Evolutionary conservation across 768 basidiomycete species (phyloP).

Genomic region (Hypholoma fasciculare): DNA sequence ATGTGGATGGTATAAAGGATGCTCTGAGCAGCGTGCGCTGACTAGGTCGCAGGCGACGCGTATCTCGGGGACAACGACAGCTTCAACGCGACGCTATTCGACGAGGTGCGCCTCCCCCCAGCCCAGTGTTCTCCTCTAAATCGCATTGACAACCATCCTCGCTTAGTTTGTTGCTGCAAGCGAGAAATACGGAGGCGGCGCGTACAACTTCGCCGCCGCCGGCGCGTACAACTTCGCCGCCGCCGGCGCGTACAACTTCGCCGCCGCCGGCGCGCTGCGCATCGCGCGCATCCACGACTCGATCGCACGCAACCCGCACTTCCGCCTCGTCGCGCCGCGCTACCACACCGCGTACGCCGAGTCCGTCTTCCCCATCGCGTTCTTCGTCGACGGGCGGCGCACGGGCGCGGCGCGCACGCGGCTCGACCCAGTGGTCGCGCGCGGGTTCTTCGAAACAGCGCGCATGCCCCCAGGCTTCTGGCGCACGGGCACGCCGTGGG

Average conservation of each 20-base stretch:
- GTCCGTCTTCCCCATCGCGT: constrained; percentile 6
- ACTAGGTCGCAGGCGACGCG: constrained; percentile 12
- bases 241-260: constrained; percentile 21
- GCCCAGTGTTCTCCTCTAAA: not conserved
- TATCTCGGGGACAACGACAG: constrained; percentile 24
- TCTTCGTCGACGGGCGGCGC: constrained; percentile 24
- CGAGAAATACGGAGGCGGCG: constrained; percentile 22
- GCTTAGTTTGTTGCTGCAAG: constrained; percentile 18
- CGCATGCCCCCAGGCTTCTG: constrained; percentile 18
- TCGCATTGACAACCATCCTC: not conserved
- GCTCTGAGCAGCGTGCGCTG: not conserved
- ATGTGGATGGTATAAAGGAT: not conserved
- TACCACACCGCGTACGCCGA: constrained; percentile 23
- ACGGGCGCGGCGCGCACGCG: constrained; percentile 8
- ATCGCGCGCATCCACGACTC: constrained; percentile 24
- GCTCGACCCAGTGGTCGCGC: constrained; percentile 17
- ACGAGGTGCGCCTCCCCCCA: constrained; percentile 11
- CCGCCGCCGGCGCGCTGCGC: constrained; percentile 21
- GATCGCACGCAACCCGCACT: constrained; percentile 22
- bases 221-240: constrained; percentile 20
- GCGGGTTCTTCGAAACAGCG: constrained; percentile 22
- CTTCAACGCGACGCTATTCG: constrained; percentile 21
- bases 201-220: constrained; percentile 22
- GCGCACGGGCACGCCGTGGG: constrained; percentile 8
- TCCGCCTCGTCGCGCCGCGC: constrained; percentile 21